Base-by-base conservation (phyloP, 2,329 filamentous ascomycete species). In the Beauveria sp. region DNA sequence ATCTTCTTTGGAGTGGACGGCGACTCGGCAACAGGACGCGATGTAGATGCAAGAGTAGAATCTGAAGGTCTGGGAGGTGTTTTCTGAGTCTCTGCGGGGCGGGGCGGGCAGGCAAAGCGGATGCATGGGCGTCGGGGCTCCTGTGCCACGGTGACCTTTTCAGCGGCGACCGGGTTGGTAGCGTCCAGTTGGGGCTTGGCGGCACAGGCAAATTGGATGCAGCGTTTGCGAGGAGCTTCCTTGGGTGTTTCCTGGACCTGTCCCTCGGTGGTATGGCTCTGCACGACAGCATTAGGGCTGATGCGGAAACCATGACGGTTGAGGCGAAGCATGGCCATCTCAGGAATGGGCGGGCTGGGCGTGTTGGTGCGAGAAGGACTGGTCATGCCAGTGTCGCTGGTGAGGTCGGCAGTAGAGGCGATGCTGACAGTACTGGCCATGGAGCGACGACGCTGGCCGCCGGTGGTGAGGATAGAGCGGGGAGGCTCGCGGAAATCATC, bases 351-450 rank as follows among this genome's bases (percentile, higher is more conserved):
- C 20, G 94, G 93, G 70, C 93, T 97, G 1, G 92, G 91, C 0
- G 91, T 93, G 72, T 85, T 91, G 41, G 91, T 90, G 61, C 91
- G 82, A n/a, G 91, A 89, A 47, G 93, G 92, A 69, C 91, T 97
- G 20, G 92, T 96, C 62, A 96, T 77, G 62, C 91, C 92, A 62
- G 90, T 94, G 69, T 97, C 94, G 74, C 92, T 97, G n/a, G 92
- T 97, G 61, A 97, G 80, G 66, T 97, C 93, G 43, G 90, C 90
- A 3, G 91, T 96, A 2, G 92, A 96, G 51, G 90, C 82, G 63
- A 88, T 76, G 75, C 92, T 96, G 66, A 86, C 78, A 70, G 88
- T 93, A 78, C 91, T 96, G 71, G 87, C 88, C 67, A 88, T 86
- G 63, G 89, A 93, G 63, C 85, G 79, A 66, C 81, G 77, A 62